A percentile compares a stretch with the other conserved stretches of the same genome.
phyloP scores from a whole-genome alignment of 257 asterid genomes.

The Scutellaria minor region DNA sequence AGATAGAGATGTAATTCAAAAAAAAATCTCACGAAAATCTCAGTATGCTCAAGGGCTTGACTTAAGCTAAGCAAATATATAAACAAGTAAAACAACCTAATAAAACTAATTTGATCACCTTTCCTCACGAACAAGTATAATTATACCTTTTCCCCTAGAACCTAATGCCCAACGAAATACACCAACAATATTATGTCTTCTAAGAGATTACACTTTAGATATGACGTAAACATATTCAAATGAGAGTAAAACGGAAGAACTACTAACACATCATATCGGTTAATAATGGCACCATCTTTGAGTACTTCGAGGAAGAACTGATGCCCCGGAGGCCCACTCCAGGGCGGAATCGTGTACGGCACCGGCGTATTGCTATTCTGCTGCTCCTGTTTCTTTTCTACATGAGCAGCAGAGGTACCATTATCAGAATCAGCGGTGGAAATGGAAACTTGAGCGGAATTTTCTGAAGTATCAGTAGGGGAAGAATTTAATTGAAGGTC shows the following conservation, averaged over 20 bases:
- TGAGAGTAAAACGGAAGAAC: conserved; percentile 3
- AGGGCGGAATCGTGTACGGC: conserved; percentile 77
- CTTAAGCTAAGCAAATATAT: conserved; percentile 1
- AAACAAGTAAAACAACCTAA: not conserved
- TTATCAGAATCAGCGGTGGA: conserved; percentile 29
- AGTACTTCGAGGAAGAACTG: conserved; percentile 74
- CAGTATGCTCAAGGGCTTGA: not conserved
- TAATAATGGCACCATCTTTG: conserved; percentile 79
- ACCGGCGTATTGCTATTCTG: conserved; percentile 44
- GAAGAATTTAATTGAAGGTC: conserved; percentile 38
- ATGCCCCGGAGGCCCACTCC: conserved; percentile 82
- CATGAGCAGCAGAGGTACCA: conserved; percentile 31
- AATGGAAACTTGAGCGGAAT: conserved; percentile 27
- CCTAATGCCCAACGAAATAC: not conserved
- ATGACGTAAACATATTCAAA: not conserved
- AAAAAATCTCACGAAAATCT: conserved; percentile 22
- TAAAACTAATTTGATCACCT: conserved; percentile 17
- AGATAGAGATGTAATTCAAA: conserved; percentile 24
- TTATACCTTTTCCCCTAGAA: not conserved
- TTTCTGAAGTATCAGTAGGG: conserved; percentile 29
- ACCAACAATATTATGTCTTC: not conserved
- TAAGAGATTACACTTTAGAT: not conserved
- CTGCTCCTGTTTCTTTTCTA: conserved; percentile 44
- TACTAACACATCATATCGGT: conserved; percentile 76
- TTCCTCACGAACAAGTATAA: conserved; percentile 15